phyloP scores from a whole-genome alignment of 139 green algal species.

The Trebouxia sp. region DNA sequence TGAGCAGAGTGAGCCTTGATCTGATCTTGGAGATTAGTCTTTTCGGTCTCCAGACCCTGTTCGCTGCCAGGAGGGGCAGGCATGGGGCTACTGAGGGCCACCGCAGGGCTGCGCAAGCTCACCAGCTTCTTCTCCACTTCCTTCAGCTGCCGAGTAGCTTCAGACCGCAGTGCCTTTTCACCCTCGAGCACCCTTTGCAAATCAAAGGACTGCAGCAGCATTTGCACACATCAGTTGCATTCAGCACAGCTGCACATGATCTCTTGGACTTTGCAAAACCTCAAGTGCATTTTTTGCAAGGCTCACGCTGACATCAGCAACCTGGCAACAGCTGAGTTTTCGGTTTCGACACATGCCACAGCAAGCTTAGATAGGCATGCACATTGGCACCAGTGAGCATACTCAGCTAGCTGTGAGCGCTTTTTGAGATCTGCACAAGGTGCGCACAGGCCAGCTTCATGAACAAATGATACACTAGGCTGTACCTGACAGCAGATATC shows the following conservation, averaged over 20 bases:
- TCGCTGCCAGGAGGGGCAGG: slow-evolving; percentile 27
- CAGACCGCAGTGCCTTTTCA: slow-evolving; percentile 70
- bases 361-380: not conserved
- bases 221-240: not conserved
- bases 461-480: not conserved
- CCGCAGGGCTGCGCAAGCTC: not conserved
- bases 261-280: no score
- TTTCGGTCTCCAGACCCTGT: slow-evolving; percentile 45
- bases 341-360: not conserved
- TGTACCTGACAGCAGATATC: slow-evolving; percentile 66
- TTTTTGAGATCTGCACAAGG: not conserved
- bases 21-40: slow-evolving; percentile 44
- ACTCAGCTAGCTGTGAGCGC: no score
- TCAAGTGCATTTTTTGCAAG: no score
- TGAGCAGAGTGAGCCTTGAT: slow-evolving; percentile 53
- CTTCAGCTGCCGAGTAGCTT: slow-evolving; percentile 50
- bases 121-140: slow-evolving; percentile 70
- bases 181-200: slow-evolving; percentile 72
- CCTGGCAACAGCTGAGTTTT: not conserved
- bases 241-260: no score
- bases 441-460: not conserved
- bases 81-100: slow-evolving; percentile 25
- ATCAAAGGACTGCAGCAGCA: slow-evolving; percentile 32
- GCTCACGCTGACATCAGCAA: not conserved
- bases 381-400: not conserved